Evolutionary conservation across 2,329 filamentous ascomycete genomes (phyloP).

Genomic region (Claviceps spartinae): DNA sequence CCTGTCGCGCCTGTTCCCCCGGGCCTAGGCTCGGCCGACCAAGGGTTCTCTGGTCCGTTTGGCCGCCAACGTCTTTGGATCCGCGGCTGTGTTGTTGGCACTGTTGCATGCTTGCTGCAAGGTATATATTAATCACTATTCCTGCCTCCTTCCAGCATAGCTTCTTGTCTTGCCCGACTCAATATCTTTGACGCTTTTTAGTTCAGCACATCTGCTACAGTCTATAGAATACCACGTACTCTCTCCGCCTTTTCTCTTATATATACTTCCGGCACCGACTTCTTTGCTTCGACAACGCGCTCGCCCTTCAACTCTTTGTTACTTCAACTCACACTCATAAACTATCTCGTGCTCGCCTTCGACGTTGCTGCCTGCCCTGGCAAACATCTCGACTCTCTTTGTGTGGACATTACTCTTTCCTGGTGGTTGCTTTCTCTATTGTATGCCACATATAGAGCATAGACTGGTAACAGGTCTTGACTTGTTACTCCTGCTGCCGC

Average conservation of each 20-base stretch:
- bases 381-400: too few species aligned
- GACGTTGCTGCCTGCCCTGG: too few species aligned
- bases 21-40: background rate
- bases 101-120: background rate
- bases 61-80: background rate
- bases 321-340: too few species aligned
- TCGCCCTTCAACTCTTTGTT: too few species aligned
- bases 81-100: background rate
- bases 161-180: background rate
- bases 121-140: background rate
- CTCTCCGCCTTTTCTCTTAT: background rate
- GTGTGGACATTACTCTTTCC: background rate
- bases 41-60: background rate
- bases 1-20: too few species aligned
- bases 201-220: background rate
- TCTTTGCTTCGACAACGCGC: too few species aligned
- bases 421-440: background rate
- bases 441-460: background rate
- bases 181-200: background rate
- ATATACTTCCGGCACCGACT: background rate
- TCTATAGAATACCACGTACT: too few species aligned
- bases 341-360: too few species aligned
- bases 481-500: background rate
- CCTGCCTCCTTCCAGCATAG: constrained; percentile 1
- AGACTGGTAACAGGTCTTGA: background rate